These are phyloP conservation scores for Adenanthera pavonina DNA, from an alignment of 306 rosid species.

Conservation along the genomic window DNA sequence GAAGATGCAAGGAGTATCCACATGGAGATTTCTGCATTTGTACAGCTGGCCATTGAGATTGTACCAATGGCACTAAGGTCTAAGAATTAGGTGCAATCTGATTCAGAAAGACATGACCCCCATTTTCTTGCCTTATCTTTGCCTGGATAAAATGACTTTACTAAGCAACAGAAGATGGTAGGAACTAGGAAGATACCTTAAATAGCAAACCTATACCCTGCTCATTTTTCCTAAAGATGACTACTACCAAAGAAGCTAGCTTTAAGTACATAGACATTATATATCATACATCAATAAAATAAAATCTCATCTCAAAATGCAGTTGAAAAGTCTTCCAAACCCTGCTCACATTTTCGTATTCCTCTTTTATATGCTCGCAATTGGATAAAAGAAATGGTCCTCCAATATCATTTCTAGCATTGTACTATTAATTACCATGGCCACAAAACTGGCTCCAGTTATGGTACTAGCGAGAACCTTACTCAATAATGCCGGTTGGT, in stretches of 20 bases:
- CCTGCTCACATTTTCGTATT: not conserved
- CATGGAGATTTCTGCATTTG: not conserved
- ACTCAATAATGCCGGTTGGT: not conserved
- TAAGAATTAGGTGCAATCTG: constrained; percentile 2
- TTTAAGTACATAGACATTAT: not conserved
- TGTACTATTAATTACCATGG: not conserved
- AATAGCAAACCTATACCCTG: not conserved
- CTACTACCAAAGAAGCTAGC: not conserved
- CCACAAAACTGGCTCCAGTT: constrained; percentile 6
- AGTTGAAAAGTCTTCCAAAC: not conserved
- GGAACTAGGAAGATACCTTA: not conserved
- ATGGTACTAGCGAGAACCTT: not conserved
- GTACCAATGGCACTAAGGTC: not conserved
- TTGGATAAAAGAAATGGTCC: constrained; percentile 4
- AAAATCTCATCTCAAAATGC: not conserved
- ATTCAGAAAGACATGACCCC: not conserved
- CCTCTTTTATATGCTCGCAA: not conserved
- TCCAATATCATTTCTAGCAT: not conserved
- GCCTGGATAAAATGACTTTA: not conserved
- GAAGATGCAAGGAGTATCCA: not conserved
- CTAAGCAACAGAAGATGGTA: not conserved
- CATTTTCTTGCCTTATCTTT: not conserved
- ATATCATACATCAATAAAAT: not conserved
- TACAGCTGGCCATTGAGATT: not conserved
- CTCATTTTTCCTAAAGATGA: not conserved